Percentiles rank a stretch among this genome's conserved stretches.
These are phyloP conservation scores for Fusarium solani-melongenae DNA, from an alignment of 2,329 filamentous ascomycete genomes.

Conservation along the genomic window DNA sequence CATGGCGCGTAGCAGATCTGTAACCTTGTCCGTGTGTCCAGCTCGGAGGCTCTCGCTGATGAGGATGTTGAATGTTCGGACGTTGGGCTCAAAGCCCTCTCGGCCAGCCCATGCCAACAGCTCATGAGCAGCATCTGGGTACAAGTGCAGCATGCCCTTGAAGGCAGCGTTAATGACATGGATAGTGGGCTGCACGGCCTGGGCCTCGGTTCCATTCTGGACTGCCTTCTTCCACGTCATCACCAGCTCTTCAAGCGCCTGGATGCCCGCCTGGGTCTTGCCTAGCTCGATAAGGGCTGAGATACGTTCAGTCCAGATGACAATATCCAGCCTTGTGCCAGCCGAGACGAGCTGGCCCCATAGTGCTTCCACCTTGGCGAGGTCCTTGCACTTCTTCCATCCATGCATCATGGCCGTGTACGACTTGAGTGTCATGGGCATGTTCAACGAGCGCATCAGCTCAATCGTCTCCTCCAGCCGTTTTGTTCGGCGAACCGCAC, in stretches of 20 bases:
- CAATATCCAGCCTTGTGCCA: slow-evolving; percentile 69
- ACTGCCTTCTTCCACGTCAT: slow-evolving; percentile 63
- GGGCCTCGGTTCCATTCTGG: slow-evolving; percentile 37
- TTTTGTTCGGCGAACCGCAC: slow-evolving; percentile 45
- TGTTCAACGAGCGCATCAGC: slow-evolving; percentile 58
- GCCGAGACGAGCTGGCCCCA: slow-evolving; percentile 73
- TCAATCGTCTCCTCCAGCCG: slow-evolving; percentile 52
- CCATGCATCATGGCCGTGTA: slow-evolving; percentile 82
- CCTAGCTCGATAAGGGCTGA: slow-evolving; percentile 70
- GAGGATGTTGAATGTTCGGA: slow-evolving; percentile 76
- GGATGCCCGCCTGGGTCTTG: slow-evolving; percentile 66
- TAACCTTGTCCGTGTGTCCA: slow-evolving; percentile 59
- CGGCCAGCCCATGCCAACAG: slow-evolving; percentile 70
- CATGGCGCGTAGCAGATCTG: slow-evolving; percentile 70
- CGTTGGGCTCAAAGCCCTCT: slow-evolving; percentile 66
- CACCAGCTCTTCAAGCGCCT: slow-evolving; percentile 74
- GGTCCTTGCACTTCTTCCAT: slow-evolving; percentile 70
- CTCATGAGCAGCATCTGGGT: slow-evolving; percentile 60
- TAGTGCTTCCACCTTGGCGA: slow-evolving; percentile 69
- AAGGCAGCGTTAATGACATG: slow-evolving; percentile 77
- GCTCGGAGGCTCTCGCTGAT: slow-evolving; percentile 68
- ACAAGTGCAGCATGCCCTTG: slow-evolving; percentile 67
- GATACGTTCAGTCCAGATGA: slow-evolving; percentile 78
- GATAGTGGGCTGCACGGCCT: slow-evolving; percentile 67
- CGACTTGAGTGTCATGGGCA: slow-evolving; percentile 70